Evolutionary conservation across 768 basidiomycete genomes (phyloP).

Genomic region (Suillus subluteus): DNA sequence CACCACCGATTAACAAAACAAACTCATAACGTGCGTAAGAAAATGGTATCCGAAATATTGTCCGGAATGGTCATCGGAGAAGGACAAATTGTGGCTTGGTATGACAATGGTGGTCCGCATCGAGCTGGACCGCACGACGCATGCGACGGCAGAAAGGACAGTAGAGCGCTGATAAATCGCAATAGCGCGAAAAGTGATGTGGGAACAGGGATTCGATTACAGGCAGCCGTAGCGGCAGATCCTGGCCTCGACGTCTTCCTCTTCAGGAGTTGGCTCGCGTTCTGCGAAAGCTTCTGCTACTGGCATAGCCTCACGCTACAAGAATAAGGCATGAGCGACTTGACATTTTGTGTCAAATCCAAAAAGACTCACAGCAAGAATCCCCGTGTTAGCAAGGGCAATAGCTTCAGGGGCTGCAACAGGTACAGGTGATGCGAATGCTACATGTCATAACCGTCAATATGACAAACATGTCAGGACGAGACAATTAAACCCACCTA

Average conservation of each 20-base stretch:
- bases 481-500: constrained; percentile 22
- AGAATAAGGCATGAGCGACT: background rate
- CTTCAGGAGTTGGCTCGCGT: constrained; percentile 18
- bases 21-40: background rate
- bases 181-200: background rate
- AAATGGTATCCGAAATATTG: constrained; percentile 8
- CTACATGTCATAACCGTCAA: constrained; percentile 16
- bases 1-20: background rate
- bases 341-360: background rate
- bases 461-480: background rate
- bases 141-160: background rate
- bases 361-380: constrained; percentile 25
- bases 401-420: constrained; percentile 17
- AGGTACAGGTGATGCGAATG: constrained; percentile 32
- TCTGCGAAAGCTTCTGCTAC: constrained; percentile 14
- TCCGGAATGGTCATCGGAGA: constrained; percentile 15
- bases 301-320: constrained; percentile 19
- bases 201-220: constrained; percentile 5
- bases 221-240: constrained; percentile 21
- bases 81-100: background rate
- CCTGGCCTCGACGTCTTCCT: constrained; percentile 22
- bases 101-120: background rate
- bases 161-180: background rate
- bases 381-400: background rate
- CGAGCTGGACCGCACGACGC: constrained; percentile 2